phyloP scores from a whole-genome alignment of 306 rosid species.

The Cicer cuneatum region DNA sequence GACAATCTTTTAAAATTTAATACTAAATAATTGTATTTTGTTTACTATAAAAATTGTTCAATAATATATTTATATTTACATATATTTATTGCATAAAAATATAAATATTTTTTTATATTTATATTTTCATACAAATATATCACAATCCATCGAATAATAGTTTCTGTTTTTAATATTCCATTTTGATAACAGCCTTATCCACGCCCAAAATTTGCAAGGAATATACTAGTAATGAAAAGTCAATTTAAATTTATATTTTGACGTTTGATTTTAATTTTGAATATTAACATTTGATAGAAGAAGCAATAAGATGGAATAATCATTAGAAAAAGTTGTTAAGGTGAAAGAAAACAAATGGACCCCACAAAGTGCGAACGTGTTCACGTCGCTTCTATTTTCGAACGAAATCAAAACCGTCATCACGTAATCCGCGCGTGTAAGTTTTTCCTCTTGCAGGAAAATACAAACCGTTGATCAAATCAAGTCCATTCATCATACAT shows the following conservation, averaged over 20 bases:
- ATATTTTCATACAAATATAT: too few species aligned
- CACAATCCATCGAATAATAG: too few species aligned
- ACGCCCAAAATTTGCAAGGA: neutral
- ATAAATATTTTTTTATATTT: too few species aligned
- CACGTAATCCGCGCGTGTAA: neutral
- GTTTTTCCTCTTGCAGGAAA: neutral
- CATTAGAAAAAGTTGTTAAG: too few species aligned
- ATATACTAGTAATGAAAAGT: neutral
- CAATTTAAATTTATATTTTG: neutral
- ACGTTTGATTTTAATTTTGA: too few species aligned
- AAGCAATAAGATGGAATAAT: neutral
- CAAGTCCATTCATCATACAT: neutral
- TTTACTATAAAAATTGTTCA: too few species aligned
- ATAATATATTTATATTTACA: too few species aligned
- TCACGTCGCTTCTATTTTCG: neutral
- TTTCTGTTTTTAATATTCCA: too few species aligned
- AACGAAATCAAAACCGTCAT: neutral
- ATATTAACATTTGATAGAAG: neutral
- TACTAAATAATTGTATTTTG: too few species aligned
- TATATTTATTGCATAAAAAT: too few species aligned
- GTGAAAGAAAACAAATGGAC: neutral
- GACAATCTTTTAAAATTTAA: too few species aligned
- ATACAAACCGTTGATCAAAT: slow-evolving; percentile 10
- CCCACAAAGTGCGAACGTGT: neutral
- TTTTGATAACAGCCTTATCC: neutral